Percentiles rank a stretch among this genome's conserved stretches.
These are phyloP conservation scores for Aspergillus bombycis DNA, from an alignment of 2,329 filamentous ascomycete species.

Conservation along the genomic window DNA sequence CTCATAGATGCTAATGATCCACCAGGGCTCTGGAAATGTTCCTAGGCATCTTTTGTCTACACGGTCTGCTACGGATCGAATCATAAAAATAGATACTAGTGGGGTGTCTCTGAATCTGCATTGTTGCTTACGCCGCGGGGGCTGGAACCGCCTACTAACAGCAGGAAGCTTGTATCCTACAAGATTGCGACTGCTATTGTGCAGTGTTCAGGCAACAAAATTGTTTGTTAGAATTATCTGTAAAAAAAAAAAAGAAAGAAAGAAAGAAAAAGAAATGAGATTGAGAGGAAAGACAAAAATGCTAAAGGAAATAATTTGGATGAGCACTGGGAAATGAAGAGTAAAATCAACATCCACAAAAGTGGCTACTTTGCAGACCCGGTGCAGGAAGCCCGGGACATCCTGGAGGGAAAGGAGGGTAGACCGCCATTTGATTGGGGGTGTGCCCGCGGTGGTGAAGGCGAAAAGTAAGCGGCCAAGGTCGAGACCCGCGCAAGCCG, in stretches of 20 bases:
- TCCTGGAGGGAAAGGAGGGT: background rate
- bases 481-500: slow-evolving; percentile 1
- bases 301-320: background rate
- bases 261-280: background rate
- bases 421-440: slow-evolving; percentile 2
- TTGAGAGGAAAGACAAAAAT: background rate
- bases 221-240: background rate
- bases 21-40: background rate
- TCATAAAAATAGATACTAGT: background rate
- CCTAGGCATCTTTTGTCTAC: background rate
- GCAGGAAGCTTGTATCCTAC: too few species aligned
- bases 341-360: background rate
- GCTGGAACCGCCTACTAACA: background rate
- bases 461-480: background rate
- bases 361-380: background rate
- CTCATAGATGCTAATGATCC: background rate
- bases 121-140: background rate
- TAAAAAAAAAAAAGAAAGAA: background rate
- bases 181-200: background rate
- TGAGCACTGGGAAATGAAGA: background rate
- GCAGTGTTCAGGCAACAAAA: background rate
- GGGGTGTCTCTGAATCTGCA: background rate
- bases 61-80: background rate
- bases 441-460: background rate
- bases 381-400: background rate